A percentile compares a stretch with the other conserved stretches of the same genome.
phyloP scores from a whole-genome alignment of 1,284 basidiomycete genomes.

The Ustilago bromivora region DNA sequence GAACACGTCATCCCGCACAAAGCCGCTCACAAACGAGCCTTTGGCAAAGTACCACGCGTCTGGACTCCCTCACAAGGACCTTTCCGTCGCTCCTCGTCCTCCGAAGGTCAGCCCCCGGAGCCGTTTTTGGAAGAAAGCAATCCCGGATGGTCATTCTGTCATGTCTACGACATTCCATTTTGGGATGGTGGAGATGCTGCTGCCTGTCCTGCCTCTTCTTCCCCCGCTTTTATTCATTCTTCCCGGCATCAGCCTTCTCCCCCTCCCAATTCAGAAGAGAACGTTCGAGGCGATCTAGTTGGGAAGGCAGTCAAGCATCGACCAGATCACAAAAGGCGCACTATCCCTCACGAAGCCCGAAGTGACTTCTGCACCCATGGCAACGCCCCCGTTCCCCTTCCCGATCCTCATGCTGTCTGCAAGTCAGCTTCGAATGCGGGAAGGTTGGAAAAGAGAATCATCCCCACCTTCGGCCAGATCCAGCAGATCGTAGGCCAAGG shows the following conservation, averaged over 20 bases:
- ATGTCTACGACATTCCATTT: conserved; percentile 22
- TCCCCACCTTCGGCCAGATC: conserved; percentile 8
- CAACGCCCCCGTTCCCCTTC: conserved; percentile 9
- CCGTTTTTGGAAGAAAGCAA: conserved; percentile 19
- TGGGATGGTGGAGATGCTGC: conserved; percentile 38
- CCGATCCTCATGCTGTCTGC: conserved; percentile 9
- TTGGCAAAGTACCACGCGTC: conserved; percentile 20
- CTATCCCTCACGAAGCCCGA: neutral
- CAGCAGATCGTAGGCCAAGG: conserved; percentile 11
- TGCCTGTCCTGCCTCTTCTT: conserved; percentile 12
- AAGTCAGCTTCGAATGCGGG: neutral
- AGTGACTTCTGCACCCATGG: conserved; percentile 23
- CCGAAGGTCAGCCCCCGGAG: conserved; percentile 11
- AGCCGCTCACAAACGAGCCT: neutral
- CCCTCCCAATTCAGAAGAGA: neutral
- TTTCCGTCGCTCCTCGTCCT: conserved; percentile 9
- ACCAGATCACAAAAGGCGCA: neutral
- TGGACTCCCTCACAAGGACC: conserved; percentile 35
- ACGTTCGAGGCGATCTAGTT: neutral
- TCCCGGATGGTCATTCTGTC: conserved; percentile 22
- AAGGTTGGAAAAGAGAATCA: neutral
- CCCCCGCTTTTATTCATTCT: neutral
- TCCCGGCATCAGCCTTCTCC: neutral
- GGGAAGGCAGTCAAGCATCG: neutral
- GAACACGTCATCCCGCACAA: neutral